Percentiles rank a stretch among this genome's conserved stretches.
Evolutionary conservation across 148 eudicot species (phyloP).

Genomic region (Silene latifolia): DNA sequence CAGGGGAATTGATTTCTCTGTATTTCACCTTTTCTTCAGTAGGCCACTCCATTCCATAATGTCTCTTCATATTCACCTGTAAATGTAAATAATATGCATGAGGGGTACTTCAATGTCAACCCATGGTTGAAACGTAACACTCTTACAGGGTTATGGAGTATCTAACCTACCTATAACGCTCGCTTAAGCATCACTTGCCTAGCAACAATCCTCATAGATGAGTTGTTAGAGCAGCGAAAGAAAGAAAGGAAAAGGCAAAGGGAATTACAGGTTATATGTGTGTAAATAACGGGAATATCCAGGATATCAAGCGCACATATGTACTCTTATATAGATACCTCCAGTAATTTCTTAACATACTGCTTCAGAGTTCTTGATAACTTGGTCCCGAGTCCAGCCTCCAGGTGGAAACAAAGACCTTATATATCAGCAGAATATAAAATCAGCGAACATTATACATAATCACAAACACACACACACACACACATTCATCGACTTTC

Average conservation of each 20-base stretch:
- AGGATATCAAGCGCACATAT: too few species aligned
- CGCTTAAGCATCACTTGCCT: not conserved
- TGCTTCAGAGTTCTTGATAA: slow-evolving; percentile 57
- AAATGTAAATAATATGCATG: slow-evolving; percentile 10
- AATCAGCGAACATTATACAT: not conserved
- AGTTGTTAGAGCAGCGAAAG: not conserved
- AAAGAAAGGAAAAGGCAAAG: not conserved
- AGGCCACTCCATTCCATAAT: slow-evolving; percentile 80
- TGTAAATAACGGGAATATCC: too few species aligned
- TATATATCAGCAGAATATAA: not conserved
- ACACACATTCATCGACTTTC: too few species aligned
- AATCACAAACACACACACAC: not conserved
- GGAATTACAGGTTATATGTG: not conserved
- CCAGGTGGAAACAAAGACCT: slow-evolving; percentile 62
- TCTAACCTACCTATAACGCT: not conserved
- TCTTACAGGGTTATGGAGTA: not conserved
- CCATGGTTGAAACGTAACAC: not conserved
- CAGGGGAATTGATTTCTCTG: slow-evolving; percentile 75
- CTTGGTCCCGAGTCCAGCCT: slow-evolving; percentile 60
- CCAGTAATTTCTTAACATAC: slow-evolving; percentile 59
- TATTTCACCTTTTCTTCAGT: slow-evolving; percentile 75
- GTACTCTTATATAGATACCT: slow-evolving; percentile 38
- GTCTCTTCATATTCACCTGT: slow-evolving; percentile 81
- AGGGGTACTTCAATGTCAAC: not conserved
- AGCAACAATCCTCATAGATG: not conserved